Conservation (phyloP, 78 protist genomes). For the Polysphondylium violaceum region DNA sequence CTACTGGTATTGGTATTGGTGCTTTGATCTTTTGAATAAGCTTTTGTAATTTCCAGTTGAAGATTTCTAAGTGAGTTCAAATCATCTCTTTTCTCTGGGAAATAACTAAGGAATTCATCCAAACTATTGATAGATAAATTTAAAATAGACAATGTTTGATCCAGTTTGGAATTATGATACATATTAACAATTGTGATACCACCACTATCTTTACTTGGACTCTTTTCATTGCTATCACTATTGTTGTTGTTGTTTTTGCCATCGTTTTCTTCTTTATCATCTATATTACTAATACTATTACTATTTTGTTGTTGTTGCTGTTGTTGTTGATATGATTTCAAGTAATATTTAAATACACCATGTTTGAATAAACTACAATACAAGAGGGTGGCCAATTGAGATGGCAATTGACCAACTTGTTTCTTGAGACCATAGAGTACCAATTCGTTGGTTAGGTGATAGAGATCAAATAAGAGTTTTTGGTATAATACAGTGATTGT, state of each 20-base stretch:
- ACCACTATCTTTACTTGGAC: no score
- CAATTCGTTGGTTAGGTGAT: constrained; percentile 71
- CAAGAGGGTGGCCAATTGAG: constrained; percentile 64
- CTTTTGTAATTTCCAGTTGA: constrained; percentile 25
- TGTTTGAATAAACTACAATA: constrained; percentile 43
- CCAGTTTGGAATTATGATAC: no score
- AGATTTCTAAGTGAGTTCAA: constrained; percentile 28
- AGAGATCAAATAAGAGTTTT: constrained; percentile 44
- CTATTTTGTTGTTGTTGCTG: neutral
- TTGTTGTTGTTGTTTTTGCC: no score
- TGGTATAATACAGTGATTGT: constrained; percentile 26
- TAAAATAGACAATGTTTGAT: constrained; percentile 2
- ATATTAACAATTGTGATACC: no score
- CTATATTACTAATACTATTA: neutral
- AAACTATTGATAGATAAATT: constrained; percentile 38
- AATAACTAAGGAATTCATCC: constrained; percentile 63
- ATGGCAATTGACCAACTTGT: constrained; percentile 76
- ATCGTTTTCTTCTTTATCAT: no score
- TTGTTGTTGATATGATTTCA: no score
- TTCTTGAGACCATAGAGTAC: constrained; percentile 67
- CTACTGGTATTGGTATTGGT: neutral
- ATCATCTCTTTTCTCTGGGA: constrained; percentile 79
- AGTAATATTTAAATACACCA: constrained; percentile 15
- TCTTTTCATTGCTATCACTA: no score
- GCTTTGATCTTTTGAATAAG: constrained; percentile 7